phyloP scores from a whole-genome alignment of 805 yeast genomes.

The Candida succiphila region DNA sequence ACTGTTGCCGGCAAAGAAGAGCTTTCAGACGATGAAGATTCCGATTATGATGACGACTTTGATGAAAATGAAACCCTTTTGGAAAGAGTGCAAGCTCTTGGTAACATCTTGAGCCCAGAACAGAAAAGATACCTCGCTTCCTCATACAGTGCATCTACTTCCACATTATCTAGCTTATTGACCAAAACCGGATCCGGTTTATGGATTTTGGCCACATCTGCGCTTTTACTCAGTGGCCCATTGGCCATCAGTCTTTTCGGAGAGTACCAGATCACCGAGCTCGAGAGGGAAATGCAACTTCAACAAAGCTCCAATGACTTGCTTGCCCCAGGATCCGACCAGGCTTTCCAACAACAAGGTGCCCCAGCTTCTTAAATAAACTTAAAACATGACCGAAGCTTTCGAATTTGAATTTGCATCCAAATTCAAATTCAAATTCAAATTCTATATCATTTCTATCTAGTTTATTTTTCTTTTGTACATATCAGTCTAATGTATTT shows the following conservation, averaged over 20 bases:
- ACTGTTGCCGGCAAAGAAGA: slow-evolving; percentile 24
- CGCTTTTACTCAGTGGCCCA: slow-evolving; percentile 86
- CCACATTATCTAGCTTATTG: slow-evolving; percentile 22
- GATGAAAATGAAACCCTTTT: slow-evolving; percentile 76
- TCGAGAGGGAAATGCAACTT: slow-evolving; percentile 83
- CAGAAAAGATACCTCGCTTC: slow-evolving; percentile 47
- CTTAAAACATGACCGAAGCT: too few relatives aligned
- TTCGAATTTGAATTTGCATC: too few relatives aligned
- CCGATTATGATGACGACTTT: slow-evolving; percentile 56
- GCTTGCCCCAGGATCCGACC: slow-evolving; percentile 57
- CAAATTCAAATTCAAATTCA: too few relatives aligned
- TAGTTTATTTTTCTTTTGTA: too few relatives aligned
- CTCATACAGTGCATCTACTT: slow-evolving; percentile 15
- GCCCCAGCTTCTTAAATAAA: too few relatives aligned
- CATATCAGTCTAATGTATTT: too few relatives aligned
- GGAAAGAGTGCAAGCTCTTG: slow-evolving; percentile 86
- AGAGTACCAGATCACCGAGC: slow-evolving; percentile 88
- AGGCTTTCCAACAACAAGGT: slow-evolving; percentile 22
- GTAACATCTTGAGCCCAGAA: slow-evolving; percentile 83
- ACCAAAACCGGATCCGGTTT: slow-evolving; percentile 63
- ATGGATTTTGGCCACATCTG: slow-evolving; percentile 81
- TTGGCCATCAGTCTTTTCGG: slow-evolving; percentile 79
- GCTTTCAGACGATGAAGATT: slow-evolving; percentile 27
- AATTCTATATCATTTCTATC: too few relatives aligned
- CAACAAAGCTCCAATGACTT: slow-evolving; percentile 66